Evolutionary conservation across 495 filamentous ascomycete genomes (phyloP).

Genomic region (Trichoderma erinaceum): DNA sequence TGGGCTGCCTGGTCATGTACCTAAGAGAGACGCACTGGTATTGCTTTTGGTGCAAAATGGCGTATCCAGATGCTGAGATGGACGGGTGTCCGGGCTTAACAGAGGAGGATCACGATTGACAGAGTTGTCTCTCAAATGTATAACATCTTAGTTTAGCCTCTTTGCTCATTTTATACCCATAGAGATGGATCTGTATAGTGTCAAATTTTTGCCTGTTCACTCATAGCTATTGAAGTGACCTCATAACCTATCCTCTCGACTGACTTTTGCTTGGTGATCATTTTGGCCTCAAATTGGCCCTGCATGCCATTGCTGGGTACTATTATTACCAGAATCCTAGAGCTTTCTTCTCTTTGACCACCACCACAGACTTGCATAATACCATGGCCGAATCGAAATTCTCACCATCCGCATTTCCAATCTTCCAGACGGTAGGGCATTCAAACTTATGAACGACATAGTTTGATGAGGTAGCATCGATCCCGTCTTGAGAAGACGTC

Average conservation of each 20-base stretch:
- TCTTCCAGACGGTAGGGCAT: background rate
- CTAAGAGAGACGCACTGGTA: conserved; percentile 68
- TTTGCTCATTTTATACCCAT: background rate
- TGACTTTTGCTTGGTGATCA: no score
- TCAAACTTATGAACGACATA: background rate
- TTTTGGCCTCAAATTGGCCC: no score
- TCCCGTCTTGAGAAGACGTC: background rate
- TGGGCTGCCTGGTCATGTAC: conserved; percentile 58
- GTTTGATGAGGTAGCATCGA: background rate
- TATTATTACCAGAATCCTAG: background rate
- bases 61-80: conserved; percentile 64
- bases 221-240: no score
- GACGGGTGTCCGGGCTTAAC: conserved; percentile 84
- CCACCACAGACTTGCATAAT: background rate
- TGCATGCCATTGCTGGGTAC: no score
- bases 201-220: no score
- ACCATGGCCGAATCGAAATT: background rate
- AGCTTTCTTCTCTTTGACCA: background rate
- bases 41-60: conserved; percentile 95
- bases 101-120: conserved; percentile 86
- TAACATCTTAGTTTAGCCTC: no score
- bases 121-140: background rate
- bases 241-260: no score
- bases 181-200: no score
- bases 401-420: conserved; percentile 1